Evolutionary conservation across 2,329 filamentous ascomycete genomes (phyloP), one percentile per base, ranked within the genome.

Genomic region (Trichoderma koningiopsis): DNA sequence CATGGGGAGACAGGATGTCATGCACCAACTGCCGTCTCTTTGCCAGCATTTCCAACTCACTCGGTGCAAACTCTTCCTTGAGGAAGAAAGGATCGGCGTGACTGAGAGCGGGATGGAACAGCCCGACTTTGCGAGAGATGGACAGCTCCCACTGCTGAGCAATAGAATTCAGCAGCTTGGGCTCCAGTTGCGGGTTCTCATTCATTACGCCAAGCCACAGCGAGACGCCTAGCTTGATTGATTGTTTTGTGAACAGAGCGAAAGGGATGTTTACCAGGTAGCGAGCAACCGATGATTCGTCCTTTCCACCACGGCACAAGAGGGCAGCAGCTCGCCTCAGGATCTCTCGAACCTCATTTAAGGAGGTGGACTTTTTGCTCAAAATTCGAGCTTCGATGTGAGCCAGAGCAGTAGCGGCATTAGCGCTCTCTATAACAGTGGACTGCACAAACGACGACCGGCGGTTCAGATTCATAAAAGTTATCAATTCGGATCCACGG

Each of bases 161-260:
- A 74, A 98, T 92, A 77, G 97, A 93, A 64, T 89, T 90, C 37
- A 99, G 82, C 68, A 99, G 89, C 71, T 94, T 90, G 10, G 95
- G 88, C 79, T 97, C 94, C 80, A 97, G 90, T 68, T 88, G 87
- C 3, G 94, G 92, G 75, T 97, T 98, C 78, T 99, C 96, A 75
- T 98, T 96, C 76, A 98, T 96, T 16, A 98, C 92, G 31, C 96
- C 96, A 71, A 97, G 89, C 96, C 96, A 99, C 7, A 99, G 83
- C 4, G 96, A 97, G 43, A 97, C 92, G 6, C 96, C 96, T 62
- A 98, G 88, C 77, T 97, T 97, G 78, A 99, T 96, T 2, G 94
- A 96, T 76, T 97, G 92, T 78, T 97, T 97, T 5, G 92, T 96
- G 78, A 99, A 98, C 58, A 97, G 88, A 52, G 89, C 88, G 79